A percentile compares a stretch with the other conserved stretches of the same genome.
Conservation (phyloP, 2,329 filamentous ascomycete genomes). For the Diplodia seriata region DNA sequence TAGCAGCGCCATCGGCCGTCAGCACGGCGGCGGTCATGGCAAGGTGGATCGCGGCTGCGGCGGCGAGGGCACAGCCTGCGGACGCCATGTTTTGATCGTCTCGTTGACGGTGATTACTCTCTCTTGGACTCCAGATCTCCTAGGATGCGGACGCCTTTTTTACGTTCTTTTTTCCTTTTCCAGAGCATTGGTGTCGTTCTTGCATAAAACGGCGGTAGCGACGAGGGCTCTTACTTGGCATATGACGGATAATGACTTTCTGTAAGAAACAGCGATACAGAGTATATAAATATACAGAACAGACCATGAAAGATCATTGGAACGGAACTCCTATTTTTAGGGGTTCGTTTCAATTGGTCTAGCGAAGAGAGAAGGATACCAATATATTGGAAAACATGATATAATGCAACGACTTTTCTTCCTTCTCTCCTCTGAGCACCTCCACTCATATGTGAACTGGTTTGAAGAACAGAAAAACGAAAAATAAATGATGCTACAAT, state of each 20-base stretch:
- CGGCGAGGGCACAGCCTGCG: slow-evolving; percentile 9
- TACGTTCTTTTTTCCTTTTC: neutral
- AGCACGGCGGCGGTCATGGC: slow-evolving; percentile 13
- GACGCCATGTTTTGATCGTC: slow-evolving; percentile 16
- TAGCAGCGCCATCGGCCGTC: neutral
- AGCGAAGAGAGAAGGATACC: neutral
- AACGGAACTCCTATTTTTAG: neutral
- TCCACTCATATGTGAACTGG: neutral
- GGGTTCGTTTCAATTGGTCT: slow-evolving; percentile 1
- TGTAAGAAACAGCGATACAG: neutral
- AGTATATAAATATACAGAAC: slow-evolving; percentile 11
- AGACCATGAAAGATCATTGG: neutral
- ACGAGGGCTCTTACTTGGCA: neutral
- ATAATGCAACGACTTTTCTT: neutral
- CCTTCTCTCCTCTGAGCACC: neutral
- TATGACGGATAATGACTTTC: slow-evolving; percentile 1
- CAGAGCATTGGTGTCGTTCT: neutral
- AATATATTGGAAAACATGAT: neutral
- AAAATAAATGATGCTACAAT: slow-evolving; percentile 1
- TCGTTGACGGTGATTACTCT: neutral
- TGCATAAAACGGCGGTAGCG: neutral
- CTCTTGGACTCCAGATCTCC: too few species aligned
- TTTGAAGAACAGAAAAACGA: neutral
- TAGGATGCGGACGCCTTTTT: too few species aligned
- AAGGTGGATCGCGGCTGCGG: slow-evolving; percentile 7